These are phyloP conservation scores for Gnomoniopsis smithogilvyi DNA, from an alignment of 2,329 filamentous ascomycete genomes.

Conservation along the genomic window DNA sequence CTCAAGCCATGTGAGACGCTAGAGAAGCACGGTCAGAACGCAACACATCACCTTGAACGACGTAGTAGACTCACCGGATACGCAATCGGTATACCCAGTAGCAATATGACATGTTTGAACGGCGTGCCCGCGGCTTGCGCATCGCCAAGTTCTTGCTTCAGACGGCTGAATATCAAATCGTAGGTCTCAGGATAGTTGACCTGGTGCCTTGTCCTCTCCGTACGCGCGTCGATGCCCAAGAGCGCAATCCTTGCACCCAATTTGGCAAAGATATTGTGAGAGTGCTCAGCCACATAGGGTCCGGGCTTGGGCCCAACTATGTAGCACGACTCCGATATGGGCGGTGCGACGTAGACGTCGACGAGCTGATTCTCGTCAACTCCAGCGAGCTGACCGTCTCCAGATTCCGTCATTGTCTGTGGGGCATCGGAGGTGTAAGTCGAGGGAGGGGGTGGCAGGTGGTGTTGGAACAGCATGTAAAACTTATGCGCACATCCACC, in stretches of 20 bases:
- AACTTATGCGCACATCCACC: conserved; percentile 95
- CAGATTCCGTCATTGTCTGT: conserved; percentile 43
- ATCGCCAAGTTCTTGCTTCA: conserved; percentile 66
- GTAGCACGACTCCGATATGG: conserved; percentile 64
- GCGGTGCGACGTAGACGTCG: conserved; percentile 66
- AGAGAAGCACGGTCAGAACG: conserved; percentile 11
- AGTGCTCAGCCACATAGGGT: conserved; percentile 86
- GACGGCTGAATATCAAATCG: conserved; percentile 74
- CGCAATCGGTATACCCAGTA: conserved; percentile 83
- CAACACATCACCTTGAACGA: conserved; percentile 37
- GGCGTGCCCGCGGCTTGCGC: conserved; percentile 67
- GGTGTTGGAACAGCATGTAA: conserved; percentile 97
- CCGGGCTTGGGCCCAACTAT: conserved; percentile 75
- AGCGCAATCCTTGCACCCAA: conserved; percentile 82
- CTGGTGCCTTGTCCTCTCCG: conserved; percentile 84
- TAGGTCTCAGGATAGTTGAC: conserved; percentile 95
- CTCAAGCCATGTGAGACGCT: conserved; percentile 92
- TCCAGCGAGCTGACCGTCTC: conserved; percentile 29
- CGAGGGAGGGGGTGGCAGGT: conserved; percentile 77
- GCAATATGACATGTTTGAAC: conserved; percentile 82
- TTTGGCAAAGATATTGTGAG: conserved; percentile 80
- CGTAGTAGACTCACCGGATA: conserved; percentile 59
- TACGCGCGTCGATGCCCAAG: conserved; percentile 86
- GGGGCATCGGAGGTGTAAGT: conserved; percentile 71
- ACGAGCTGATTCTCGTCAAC: conserved; percentile 70